A percentile compares a stretch with the other conserved stretches of the same genome.
phyloP scores from a whole-genome alignment of 140 eudicot species.

The Eryngium alpinum region DNA sequence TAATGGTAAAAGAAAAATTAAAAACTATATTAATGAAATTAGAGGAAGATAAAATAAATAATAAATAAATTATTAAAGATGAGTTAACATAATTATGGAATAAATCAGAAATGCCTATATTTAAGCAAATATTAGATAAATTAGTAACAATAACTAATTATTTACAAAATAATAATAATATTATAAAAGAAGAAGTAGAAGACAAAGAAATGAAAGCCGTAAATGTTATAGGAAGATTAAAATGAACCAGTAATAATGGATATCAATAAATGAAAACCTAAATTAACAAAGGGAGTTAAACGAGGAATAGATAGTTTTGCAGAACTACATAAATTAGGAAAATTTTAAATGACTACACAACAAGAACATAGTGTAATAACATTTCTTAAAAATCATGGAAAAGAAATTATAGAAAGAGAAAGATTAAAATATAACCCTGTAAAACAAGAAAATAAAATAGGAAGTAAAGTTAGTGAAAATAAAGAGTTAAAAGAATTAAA shows the following conservation, averaged over 20 bases:
- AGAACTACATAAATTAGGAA: neutral
- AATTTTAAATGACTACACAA: neutral
- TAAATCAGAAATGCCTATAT: neutral
- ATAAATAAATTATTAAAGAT: neutral
- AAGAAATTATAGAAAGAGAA: neutral
- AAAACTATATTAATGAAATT: neutral
- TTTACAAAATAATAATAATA: neutral
- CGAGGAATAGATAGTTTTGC: neutral
- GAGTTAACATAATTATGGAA: neutral
- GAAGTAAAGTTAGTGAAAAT: too few species aligned
- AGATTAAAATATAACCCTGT: neutral
- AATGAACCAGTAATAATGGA: neutral
- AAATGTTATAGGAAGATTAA: neutral
- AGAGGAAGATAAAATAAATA: neutral
- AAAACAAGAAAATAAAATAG: neutral
- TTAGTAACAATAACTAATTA: too few species aligned
- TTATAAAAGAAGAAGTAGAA: neutral
- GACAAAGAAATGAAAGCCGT: neutral
- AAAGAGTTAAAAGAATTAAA: neutral
- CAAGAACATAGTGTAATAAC: neutral
- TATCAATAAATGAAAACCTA: neutral
- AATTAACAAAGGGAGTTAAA: neutral
- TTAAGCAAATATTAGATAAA: neutral
- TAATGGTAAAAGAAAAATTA: neutral
- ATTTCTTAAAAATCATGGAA: neutral